Conservation (phyloP, 805 yeast species). For the Yamadazyma tumulicola region DNA sequence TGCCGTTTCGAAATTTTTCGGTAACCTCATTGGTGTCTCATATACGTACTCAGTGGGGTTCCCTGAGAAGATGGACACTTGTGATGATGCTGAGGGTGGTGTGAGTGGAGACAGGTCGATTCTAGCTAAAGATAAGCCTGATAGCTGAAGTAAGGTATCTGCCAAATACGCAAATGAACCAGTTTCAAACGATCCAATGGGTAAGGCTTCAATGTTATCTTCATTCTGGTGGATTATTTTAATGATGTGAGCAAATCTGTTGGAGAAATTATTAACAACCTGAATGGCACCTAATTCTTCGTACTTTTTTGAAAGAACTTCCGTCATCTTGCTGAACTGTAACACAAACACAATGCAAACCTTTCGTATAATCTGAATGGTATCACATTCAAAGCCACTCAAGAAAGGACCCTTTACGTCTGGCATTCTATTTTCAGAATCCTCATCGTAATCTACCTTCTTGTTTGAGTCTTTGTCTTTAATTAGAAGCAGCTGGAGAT, state of each 20-base stretch:
- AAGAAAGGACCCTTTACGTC: slow-evolving; percentile 45
- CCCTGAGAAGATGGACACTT: slow-evolving; percentile 33
- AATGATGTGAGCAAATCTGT: slow-evolving; percentile 10
- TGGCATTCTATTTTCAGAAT: slow-evolving; percentile 42
- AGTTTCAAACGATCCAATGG: slow-evolving; percentile 11
- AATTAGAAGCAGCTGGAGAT: slow-evolving; percentile 16
- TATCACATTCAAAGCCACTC: slow-evolving; percentile 42
- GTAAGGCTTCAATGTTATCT: slow-evolving; percentile 11
- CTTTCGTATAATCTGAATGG: slow-evolving; percentile 38
- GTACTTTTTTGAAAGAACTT: slow-evolving; percentile 50
- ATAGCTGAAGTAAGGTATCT: slow-evolving; percentile 24
- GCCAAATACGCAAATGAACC: slow-evolving; percentile 18
- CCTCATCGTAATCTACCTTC: slow-evolving; percentile 14
- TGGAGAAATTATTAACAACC: slow-evolving; percentile 13
- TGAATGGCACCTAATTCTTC: slow-evolving; percentile 14
- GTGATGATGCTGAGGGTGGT: slow-evolving; percentile 43
- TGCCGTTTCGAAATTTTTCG: neutral
- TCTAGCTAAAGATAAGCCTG: slow-evolving; percentile 10
- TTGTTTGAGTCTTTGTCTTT: slow-evolving; percentile 1
- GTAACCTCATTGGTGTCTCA: slow-evolving; percentile 5
- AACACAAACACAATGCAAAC: slow-evolving; percentile 42
- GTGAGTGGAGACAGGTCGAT: slow-evolving; percentile 24
- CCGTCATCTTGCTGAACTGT: slow-evolving; percentile 46
- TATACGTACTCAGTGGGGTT: slow-evolving; percentile 1
- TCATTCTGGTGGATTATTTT: slow-evolving; percentile 22